Percentiles rank a stretch among this genome's conserved stretches.
These are phyloP conservation scores for Kwoniella shivajii DNA, from an alignment of 1,284 basidiomycete species.

Conservation along the genomic window DNA sequence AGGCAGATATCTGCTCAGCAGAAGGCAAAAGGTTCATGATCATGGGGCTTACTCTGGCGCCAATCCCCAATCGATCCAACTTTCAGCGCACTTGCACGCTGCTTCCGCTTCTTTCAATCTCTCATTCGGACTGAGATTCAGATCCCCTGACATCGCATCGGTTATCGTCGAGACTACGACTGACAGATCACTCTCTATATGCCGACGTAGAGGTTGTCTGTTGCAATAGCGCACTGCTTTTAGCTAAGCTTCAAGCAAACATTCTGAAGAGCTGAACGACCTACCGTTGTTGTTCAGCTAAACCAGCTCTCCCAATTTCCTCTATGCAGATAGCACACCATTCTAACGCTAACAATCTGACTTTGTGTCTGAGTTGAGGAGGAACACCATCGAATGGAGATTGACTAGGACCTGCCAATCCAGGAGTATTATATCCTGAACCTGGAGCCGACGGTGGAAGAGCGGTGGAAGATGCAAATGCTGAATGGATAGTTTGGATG, in stretches of 20 bases:
- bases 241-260: no score
- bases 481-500: conserved; percentile 36
- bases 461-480: conserved; percentile 35
- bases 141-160: conserved; percentile 56
- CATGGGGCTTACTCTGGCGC: conserved; percentile 66
- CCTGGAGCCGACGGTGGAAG: conserved; percentile 39
- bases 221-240: conserved; percentile 41
- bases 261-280: background rate
- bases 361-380: conserved; percentile 26
- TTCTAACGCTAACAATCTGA: conserved; percentile 61
- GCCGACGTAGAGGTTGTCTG: conserved; percentile 39
- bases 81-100: conserved; percentile 74
- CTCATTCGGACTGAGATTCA: conserved; percentile 26
- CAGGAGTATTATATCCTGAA: conserved; percentile 49
- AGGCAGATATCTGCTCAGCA: background rate
- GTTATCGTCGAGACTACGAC: conserved; percentile 70
- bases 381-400: conserved; percentile 11
- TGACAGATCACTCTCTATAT: conserved; percentile 60
- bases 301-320: conserved; percentile 71
- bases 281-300: conserved; percentile 73
- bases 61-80: conserved; percentile 71
- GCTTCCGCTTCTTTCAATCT: conserved; percentile 63
- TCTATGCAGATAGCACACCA: conserved; percentile 82
- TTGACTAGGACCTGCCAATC: conserved; percentile 33
- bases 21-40: background rate